Evolutionary conservation across 192 early-diverging fungal species (phyloP), one percentile per base, ranked within the genome.

Genomic region (Coemansia sp.): DNA sequence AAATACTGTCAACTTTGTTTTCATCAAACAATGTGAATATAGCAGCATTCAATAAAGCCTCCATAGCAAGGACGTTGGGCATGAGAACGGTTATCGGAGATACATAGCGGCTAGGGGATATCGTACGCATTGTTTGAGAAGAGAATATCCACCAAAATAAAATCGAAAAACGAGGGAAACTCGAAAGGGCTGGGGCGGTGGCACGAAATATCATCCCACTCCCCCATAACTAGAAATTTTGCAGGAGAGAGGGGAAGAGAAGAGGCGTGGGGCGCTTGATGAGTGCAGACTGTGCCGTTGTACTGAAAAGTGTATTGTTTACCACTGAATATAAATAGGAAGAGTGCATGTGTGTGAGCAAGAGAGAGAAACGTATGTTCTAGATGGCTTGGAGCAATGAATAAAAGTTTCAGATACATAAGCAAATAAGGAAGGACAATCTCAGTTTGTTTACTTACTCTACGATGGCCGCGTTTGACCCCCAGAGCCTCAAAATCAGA

Each of bases 381-480:
- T 13, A 11, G 1, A 55, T 30, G 28, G 53, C 30, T 55, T 55
- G 28, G 53, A 50, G 25, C 25, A 50, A 50, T 50, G 47, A 20
- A 50, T 50, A 50, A 13, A 25, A 22, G 33, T 41, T 37, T 1
- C 38, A 41, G 56, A 55, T 19, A 19, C 10, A 64, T 17, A 15
- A 36, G 9, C 13, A 6, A 34, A 34, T 27, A 50, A 61, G 15
- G 34, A 28, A 52, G 38, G 38, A 17, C 14, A 41, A 17, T 41
- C 17, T 17, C 17, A 48, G 28, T 31, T 34, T 50, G 52, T 33
- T 44, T 22, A 67, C 75, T 68, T 78, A 78, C 75, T 45, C 75
- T 72, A 65, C 75, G 59, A 33, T 78, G 75, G 11, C 75, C 75
- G 30, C 75, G 75, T 45, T 78, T 78, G 6, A 78, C 75, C 17